Base-by-base conservation (phyloP, 148 eudicot species). In the Fagopyrum homotropicum region DNA sequence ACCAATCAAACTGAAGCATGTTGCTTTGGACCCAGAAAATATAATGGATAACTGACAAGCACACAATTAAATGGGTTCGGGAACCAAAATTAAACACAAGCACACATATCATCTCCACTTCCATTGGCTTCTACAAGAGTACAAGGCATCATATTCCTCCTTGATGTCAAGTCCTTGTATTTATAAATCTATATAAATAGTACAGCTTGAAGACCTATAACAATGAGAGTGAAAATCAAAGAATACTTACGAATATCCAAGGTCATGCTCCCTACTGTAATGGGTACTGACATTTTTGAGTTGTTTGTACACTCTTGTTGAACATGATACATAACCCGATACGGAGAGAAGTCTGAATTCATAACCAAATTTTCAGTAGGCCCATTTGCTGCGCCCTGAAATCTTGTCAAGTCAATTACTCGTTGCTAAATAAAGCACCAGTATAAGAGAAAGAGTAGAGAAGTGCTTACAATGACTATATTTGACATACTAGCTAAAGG, bases 311-410 rank as follows among this genome's bases (percentile, higher is more conserved):
- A 93, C 76, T 75, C 78, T 74, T 84, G 77, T 80, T 83, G 92
- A 77, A 93, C 79, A 78, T 73, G 60, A 81, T 91, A 90, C 46
- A 93, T 75, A 8, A 96, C 89, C 40, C 52, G 69, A 80, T 84
- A 77, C n/a, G 93, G 86, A 56, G 71, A 60, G 80, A 81, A 87
- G n/a, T 92, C 97, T 50, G 92, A 77, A 17, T 93, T 97, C 54
- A 93, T 86, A 84, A 86, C 87, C 84, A 82, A 87, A 40, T 76
- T 45, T 2, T 0, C 4, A n/a, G 69, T 70, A 68, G 95, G 79
- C 75, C 45, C n/a, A 61, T 95, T 77, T 46, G 81, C 86, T 72
- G 98, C 82, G 30, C 98, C 98, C 98, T 93, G 86, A 68, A 77
- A 77, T 75, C 55, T n/a, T 74, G n/a, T 6, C 57, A 47, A 30